Base-by-base conservation (phyloP, 768 basidiomycete genomes). In the Amanita fuliginea region DNA sequence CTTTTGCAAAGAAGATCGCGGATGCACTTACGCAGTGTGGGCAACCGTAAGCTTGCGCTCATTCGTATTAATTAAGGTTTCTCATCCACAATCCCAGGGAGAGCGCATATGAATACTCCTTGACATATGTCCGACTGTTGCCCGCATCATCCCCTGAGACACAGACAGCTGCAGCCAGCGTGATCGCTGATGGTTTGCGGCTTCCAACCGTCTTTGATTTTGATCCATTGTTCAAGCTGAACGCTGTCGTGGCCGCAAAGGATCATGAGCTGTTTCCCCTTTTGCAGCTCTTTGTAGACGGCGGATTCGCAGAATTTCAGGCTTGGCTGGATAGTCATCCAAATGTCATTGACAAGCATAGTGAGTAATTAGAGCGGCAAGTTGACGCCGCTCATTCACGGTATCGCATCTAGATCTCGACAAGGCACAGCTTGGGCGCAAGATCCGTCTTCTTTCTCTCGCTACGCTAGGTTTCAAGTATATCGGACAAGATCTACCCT, bases 381-480 rank as follows among this genome's bases (percentile, higher is more conserved):
- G 40, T 40, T 32, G 24, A 13, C 35, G 30, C 11, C 55, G 46
- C 53, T 46, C 13, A 34, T 55, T 30, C 41, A 28, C 16, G 11
- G 47, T 22, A 19, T 37, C 21, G 55, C 18, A 22, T 59, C 11
- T 51, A 86, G 85, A 72, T 34, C 67, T 90, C 40, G 77, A 81
- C 42, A 61, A 62, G 33, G 53, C 70, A 14, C 73, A 78, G 47
- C 71, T 92, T 16, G 84, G 85, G 61, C 77, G 73, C 55, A 94
- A 94, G 69, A 83, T 93, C 40, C 78, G 85, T 21, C 74, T 91
- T 6, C 71, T 92, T 16, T 78, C 80, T 3, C 75, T 92, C 45
- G 79, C 87, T 11, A 79, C 85, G 0, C 73, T 92, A 28, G 84
- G 80, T n/a, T 83, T 85, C 60, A 70, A 83, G 55, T 76, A 87